Evolutionary conservation across 1,284 basidiomycete species (phyloP), one percentile per base, ranked within the genome.

Genomic region (Thecaphora thlaspeos): DNA sequence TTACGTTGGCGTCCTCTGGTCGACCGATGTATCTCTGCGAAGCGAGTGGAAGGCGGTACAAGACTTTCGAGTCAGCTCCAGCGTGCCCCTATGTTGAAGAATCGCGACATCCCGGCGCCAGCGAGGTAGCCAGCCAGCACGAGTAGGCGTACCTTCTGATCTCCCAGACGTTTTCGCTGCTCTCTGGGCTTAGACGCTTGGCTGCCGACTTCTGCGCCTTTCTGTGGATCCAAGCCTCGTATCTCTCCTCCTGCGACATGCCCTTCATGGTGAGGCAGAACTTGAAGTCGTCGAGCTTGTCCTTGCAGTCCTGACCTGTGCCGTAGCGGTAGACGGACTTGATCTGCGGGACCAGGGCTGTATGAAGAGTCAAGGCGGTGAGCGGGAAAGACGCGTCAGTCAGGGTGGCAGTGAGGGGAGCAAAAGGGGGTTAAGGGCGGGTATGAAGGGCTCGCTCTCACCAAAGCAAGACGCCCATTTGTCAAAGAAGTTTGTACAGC

Each of bases 151-250:
- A 91, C 91, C 81, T 84, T 74, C 92, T 81, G 21, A 89, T 82
- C 61, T 90, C 87, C 94, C 94, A 98, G 3, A 98, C 86, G 75
- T 92, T 89, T 80, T 98, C 94, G 55, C 89, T 90, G 78, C 89
- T 91, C 72, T 84, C 85, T 11, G 80, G 66, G 17, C 62, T 82
- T 12, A 89, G 76, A 44, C 89, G 81, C 32, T 82, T 56, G 30
- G 56, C 81, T 2, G 92, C 91, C 89, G 90, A 93, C 88, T 88
- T 91, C 75, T 95, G 90, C 0, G 93, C 93, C 42, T 88, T 83
- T 22, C 89, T 82, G 42, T 82, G 82, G 51, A 97, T 86, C 91
- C 91, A 98, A 9, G 84, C 84, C 48, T 89, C 84, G 23, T 88
- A 83, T 71, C 85, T 85, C 71, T 87, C 84, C 51, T 93, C 90